Conservation (phyloP, 441 rosid genomes). For the Gossypium aridum region DNA sequence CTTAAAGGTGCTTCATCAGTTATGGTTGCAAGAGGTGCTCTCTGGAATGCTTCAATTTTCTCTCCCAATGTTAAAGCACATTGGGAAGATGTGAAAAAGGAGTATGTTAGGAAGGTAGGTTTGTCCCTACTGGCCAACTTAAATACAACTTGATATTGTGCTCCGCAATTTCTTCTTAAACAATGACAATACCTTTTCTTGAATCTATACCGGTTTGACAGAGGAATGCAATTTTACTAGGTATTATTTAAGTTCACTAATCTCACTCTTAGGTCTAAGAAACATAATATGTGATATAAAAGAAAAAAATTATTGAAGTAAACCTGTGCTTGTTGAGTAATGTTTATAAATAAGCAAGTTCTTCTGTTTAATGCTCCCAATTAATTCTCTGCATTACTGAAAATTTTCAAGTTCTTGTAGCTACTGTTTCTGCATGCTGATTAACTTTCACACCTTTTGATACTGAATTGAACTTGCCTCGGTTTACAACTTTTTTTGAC, state of each 20-base stretch:
- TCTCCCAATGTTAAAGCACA: slow-evolving; percentile 56
- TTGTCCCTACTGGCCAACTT: background rate
- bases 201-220: background rate
- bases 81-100: slow-evolving; percentile 68
- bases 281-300: background rate
- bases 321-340: background rate
- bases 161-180: background rate
- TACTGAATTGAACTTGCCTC: background rate
- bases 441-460: background rate
- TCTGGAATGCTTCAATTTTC: slow-evolving; percentile 90
- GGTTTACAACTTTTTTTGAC: slow-evolving; percentile 12
- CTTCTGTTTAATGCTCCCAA: background rate
- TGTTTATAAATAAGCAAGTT: background rate
- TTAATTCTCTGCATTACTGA: background rate
- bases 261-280: background rate
- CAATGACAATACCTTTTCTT: background rate
- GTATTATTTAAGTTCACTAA: background rate
- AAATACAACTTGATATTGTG: background rate
- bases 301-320: background rate
- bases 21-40: slow-evolving; percentile 94
- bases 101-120: slow-evolving; percentile 67
- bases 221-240: background rate
- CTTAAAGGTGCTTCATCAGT: slow-evolving; percentile 70
- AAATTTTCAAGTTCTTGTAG: background rate
- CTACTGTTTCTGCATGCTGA: background rate